Percentiles rank a stretch among this genome's conserved stretches.
phyloP scores from a whole-genome alignment of 306 rosid species.

The Biancaea sappan region DNA sequence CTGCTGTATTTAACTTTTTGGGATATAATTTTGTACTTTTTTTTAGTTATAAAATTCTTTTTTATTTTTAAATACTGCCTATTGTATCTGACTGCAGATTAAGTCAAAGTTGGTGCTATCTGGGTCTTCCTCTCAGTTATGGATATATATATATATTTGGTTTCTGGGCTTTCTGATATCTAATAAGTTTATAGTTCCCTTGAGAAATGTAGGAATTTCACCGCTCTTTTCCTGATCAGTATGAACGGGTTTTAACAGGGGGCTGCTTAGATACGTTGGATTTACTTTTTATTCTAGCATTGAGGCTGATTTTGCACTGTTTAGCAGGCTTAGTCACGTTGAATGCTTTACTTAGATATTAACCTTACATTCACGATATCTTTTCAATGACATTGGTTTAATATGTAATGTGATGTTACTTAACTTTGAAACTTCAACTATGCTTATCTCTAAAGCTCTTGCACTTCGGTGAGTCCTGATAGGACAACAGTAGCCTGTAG shows the following conservation, averaged over 20 bases:
- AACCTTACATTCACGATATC: background rate
- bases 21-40: background rate
- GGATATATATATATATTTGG: too few relatives aligned
- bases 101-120: background rate
- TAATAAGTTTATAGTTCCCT: background rate
- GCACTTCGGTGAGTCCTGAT: background rate
- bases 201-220: background rate
- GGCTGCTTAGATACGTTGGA: background rate
- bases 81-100: background rate
- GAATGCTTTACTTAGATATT: background rate
- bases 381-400: background rate
- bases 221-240: background rate
- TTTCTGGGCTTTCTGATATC: background rate
- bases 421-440: background rate
- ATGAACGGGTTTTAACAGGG: conserved; percentile 1
- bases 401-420: background rate
- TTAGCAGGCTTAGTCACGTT: background rate
- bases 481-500: background rate
- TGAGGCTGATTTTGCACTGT: background rate
- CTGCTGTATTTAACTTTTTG: background rate
- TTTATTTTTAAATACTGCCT: background rate
- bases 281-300: background rate
- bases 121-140: background rate
- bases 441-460: background rate
- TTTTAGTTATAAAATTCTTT: background rate